These are phyloP conservation scores for Rhizopogon roseolus DNA, from an alignment of 768 basidiomycete species.

Conservation along the genomic window DNA sequence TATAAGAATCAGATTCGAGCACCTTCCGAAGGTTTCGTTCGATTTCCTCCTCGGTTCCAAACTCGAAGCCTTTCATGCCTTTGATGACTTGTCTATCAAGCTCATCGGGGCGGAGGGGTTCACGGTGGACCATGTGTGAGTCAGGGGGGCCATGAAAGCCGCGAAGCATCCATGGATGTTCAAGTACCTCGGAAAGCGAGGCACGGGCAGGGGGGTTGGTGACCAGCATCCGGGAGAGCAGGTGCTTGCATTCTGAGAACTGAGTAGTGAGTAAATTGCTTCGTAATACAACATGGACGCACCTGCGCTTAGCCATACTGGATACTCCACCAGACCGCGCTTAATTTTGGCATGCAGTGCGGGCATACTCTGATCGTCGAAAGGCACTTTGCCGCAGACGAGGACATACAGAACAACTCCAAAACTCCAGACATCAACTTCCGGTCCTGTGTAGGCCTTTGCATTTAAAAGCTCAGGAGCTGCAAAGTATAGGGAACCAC, in stretches of 20 bases:
- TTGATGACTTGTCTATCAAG: constrained; percentile 82
- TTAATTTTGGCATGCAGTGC: constrained; percentile 99
- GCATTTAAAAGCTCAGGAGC: constrained; percentile 97
- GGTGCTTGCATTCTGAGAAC: constrained; percentile 84
- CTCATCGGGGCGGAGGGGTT: constrained; percentile 85
- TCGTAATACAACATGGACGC: constrained; percentile 22
- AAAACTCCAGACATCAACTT: constrained; percentile 99
- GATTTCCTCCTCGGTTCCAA: constrained; percentile 86
- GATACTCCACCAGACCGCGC: constrained; percentile 93
- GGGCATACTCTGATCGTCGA: constrained; percentile 99
- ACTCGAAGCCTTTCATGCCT: constrained; percentile 96
- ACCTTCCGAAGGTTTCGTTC: constrained; percentile 66
- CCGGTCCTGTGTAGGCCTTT: constrained; percentile 93
- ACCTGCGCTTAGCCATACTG: constrained; percentile 94
- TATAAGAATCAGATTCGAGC: constrained; percentile 75
- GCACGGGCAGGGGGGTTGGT: constrained; percentile 87
- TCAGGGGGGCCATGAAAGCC: constrained; percentile 79
- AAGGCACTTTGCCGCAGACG: constrained; percentile 98
- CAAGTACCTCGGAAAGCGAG: constrained; percentile 76
- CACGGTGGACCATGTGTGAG: constrained; percentile 81
- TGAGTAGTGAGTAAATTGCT: constrained; percentile 7
- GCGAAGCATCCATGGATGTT: constrained; percentile 91
- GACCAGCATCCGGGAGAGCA: constrained; percentile 93
- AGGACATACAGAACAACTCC: constrained; percentile 97
- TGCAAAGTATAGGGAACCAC: constrained; percentile 97